phyloP scores from a whole-genome alignment of 164 flowering plant genomes.

The Berberis thunbergii region DNA sequence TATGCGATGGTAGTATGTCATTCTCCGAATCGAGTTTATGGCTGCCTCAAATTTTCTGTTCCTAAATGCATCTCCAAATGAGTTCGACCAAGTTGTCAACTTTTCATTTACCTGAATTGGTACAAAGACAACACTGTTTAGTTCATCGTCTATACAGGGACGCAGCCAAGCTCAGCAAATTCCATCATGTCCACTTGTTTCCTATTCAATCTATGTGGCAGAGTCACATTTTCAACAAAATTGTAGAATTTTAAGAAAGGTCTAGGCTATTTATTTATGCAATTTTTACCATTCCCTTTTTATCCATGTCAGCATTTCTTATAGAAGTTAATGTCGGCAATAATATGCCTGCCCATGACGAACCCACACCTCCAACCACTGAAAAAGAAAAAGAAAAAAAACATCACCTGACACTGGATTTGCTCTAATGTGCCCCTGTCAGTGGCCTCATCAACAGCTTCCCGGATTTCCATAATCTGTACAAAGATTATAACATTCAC shows the following conservation, averaged over 20 bases:
- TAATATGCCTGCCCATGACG: no score
- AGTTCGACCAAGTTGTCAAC: background rate
- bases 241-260: background rate
- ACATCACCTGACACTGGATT: slow-evolving; percentile 55
- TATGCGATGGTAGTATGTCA: background rate
- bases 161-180: background rate
- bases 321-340: no score
- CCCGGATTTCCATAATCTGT: slow-evolving; percentile 87
- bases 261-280: no score
- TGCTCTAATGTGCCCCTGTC: slow-evolving; percentile 40
- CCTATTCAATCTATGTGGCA: background rate
- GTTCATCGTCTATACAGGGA: no score
- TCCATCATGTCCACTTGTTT: background rate
- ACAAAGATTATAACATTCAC: background rate
- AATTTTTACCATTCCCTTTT: no score
- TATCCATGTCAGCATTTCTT: no score
- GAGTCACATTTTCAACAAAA: background rate
- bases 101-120: background rate
- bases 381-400: background rate
- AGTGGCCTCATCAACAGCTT: slow-evolving; percentile 79
- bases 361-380: no score
- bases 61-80: background rate
- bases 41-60: background rate
- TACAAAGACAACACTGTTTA: background rate
- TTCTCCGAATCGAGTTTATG: background rate